Conservation (phyloP, 352 stramenopile species). For the Blastocystis sp. region DNA sequence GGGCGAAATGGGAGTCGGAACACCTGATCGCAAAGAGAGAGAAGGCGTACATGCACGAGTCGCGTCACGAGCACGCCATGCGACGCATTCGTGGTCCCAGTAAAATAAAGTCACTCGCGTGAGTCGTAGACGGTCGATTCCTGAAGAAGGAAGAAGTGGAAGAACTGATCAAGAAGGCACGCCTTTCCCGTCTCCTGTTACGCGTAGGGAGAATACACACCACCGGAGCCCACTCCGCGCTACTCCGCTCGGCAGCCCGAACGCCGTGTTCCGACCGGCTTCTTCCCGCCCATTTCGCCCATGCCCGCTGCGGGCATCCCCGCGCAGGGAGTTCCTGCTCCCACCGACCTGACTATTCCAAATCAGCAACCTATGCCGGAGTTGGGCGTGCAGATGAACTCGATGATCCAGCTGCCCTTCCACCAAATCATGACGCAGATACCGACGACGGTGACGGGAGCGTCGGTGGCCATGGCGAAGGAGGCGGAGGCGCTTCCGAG, state of each 20-base stretch:
- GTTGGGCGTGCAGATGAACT: not conserved
- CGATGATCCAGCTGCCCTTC: not conserved
- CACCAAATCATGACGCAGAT: not conserved
- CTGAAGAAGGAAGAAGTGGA: slow-evolving; percentile 84
- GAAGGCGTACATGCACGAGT: slow-evolving; percentile 82
- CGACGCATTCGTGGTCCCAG: slow-evolving; percentile 83
- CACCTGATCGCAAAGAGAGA: slow-evolving; percentile 82
- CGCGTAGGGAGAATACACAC: not conserved
- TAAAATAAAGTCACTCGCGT: not conserved
- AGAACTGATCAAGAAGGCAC: slow-evolving; percentile 71
- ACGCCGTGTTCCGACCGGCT: not conserved
- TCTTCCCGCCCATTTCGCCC: not conserved
- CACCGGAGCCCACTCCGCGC: not conserved
- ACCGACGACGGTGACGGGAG: not conserved
- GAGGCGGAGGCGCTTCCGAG: not conserved
- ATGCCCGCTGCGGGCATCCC: not conserved
- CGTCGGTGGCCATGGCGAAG: not conserved
- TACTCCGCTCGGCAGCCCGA: not conserved
- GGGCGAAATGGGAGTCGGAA: slow-evolving; percentile 85
- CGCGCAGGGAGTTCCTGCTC: not conserved
- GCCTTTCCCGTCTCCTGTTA: not conserved
- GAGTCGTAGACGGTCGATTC: slow-evolving; percentile 79
- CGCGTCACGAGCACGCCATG: slow-evolving; percentile 86
- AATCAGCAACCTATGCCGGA: not conserved
- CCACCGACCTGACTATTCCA: not conserved